Conservation (phyloP, 2,329 filamentous ascomycete species). For the Simplicillium sp. region DNA sequence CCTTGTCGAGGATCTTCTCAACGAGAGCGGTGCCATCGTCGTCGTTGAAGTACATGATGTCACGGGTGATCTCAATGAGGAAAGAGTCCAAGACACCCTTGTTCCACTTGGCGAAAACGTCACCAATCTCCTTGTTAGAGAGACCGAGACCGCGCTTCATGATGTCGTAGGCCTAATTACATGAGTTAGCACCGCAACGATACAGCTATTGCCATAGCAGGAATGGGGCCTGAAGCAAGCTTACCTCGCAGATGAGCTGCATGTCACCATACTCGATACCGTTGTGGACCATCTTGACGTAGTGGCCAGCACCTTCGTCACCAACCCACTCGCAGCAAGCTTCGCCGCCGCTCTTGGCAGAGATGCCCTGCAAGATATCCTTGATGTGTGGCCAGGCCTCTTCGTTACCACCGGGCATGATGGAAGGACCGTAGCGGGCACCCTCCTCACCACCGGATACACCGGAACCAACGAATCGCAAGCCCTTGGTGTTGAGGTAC, state of each 20-base stretch:
- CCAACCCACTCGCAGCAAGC: constrained; percentile 99
- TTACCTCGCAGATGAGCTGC: constrained; percentile 98
- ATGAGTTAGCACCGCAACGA: constrained; percentile 10
- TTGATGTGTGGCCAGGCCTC: constrained; percentile 97
- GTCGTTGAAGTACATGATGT: constrained; percentile 98
- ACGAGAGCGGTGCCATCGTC: constrained; percentile 84
- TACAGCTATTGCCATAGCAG: too few species aligned
- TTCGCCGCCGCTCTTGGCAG: constrained; percentile 95
- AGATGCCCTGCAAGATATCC: constrained; percentile 96
- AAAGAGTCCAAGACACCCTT: constrained; percentile 97
- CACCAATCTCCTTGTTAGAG: constrained; percentile 87
- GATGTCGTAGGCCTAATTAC: constrained; percentile 88
- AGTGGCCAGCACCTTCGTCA: constrained; percentile 98
- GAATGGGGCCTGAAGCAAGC: constrained; percentile 13
- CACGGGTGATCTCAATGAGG: constrained; percentile 97
- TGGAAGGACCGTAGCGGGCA: constrained; percentile 90
- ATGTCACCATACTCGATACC: constrained; percentile 99
- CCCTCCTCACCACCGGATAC: constrained; percentile 99
- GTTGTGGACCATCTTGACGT: constrained; percentile 99
- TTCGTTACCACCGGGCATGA: constrained; percentile 99
- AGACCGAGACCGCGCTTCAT: constrained; percentile 96
- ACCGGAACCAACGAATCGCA: constrained; percentile 93
- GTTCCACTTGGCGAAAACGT: constrained; percentile 94
- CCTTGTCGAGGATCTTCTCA: constrained; percentile 98
- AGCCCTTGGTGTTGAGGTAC: constrained; percentile 78